Evolutionary conservation across 768 basidiomycete genomes (phyloP).

Genomic region (Amanita phalloides): DNA sequence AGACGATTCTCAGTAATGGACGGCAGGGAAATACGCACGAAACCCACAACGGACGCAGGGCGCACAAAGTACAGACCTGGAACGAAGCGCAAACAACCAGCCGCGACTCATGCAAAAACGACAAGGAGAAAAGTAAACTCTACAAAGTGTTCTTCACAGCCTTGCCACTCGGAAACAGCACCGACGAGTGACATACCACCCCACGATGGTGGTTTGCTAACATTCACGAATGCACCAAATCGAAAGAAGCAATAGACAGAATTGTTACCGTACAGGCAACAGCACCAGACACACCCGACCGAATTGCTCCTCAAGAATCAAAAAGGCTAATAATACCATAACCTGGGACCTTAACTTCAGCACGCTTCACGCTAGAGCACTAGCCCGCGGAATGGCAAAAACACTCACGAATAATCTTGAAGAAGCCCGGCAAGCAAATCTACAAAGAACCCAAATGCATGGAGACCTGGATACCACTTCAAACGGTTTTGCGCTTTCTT

Average conservation of each 20-base stretch:
- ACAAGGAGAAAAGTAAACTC: background rate
- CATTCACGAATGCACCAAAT: background rate
- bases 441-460: slow-evolving; percentile 5
- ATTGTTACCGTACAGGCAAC: background rate
- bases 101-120: background rate
- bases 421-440: slow-evolving; percentile 4
- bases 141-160: background rate
- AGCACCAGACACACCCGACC: background rate
- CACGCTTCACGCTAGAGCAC: background rate
- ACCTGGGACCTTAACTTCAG: background rate
- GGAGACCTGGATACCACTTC: slow-evolving; percentile 5
- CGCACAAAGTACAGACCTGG: background rate
- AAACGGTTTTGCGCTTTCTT: background rate
- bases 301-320: background rate
- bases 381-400: background rate
- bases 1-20: too few species aligned
- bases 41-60: background rate
- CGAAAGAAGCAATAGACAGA: background rate
- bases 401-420: background rate
- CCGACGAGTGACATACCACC: background rate
- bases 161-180: too few species aligned
- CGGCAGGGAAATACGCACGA: background rate
- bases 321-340: background rate
- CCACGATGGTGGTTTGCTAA: background rate
- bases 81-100: background rate